These are phyloP conservation scores for Dionaea muscipula DNA, from an alignment of 179 eudicot genomes.

Conservation along the genomic window DNA sequence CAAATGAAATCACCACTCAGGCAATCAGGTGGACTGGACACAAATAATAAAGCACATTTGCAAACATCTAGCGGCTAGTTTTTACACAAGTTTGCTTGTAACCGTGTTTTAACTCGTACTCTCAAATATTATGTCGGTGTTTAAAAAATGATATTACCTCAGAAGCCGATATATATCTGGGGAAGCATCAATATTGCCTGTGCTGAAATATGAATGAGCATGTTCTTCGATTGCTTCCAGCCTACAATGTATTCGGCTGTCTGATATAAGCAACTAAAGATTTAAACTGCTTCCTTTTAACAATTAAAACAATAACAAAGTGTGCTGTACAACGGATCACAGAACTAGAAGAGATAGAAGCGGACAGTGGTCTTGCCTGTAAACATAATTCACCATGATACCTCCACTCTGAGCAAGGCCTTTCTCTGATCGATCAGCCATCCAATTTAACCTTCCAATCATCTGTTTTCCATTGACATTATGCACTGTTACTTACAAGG, in stretches of 20 bases:
- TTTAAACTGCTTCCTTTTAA: background rate
- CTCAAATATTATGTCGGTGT: no score
- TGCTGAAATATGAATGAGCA: constrained; percentile 60
- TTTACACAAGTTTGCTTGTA: background rate
- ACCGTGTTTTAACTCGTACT: background rate
- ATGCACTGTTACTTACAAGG: background rate
- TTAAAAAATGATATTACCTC: no score
- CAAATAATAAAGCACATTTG: background rate
- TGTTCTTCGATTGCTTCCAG: constrained; percentile 65
- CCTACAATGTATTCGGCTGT: constrained; percentile 25
- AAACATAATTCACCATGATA: constrained; percentile 91
- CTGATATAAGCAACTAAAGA: no score
- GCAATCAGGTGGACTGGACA: background rate
- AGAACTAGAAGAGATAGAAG: no score
- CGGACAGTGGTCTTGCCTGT: constrained; percentile 36
- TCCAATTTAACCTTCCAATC: constrained; percentile 85
- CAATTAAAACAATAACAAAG: no score
- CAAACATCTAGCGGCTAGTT: background rate
- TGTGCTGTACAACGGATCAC: background rate
- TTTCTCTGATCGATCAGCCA: constrained; percentile 84
- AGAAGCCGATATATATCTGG: constrained; percentile 29
- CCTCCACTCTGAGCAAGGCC: constrained; percentile 78
- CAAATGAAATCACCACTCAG: background rate
- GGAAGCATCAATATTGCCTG: constrained; percentile 50
- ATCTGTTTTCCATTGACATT: constrained; percentile 26